Base-by-base conservation (phyloP, 768 basidiomycete species). In the Phlebiopsis gigantea region DNA sequence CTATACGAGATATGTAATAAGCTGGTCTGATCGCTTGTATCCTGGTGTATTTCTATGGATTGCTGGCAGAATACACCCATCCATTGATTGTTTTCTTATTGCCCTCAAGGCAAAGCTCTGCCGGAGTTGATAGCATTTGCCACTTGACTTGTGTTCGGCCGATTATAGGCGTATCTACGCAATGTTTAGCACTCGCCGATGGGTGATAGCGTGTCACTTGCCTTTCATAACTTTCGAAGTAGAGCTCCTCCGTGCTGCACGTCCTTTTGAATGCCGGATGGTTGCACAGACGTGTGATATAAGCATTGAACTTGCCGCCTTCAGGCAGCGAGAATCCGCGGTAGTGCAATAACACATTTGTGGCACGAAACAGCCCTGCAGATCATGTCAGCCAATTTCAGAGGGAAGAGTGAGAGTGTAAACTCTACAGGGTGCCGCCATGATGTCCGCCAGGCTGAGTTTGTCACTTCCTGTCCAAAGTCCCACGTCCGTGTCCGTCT, bases 61-160 rank as follows among this genome's bases (percentile, higher is more conserved):
- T n/a, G n/a, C n/a, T n/a, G n/a, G n/a, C n/a, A n/a, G n/a, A n/a
- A n/a, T n/a, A n/a, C n/a, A n/a, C n/a, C n/a, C n/a, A n/a, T n/a
- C n/a, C n/a, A n/a, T n/a, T n/a, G 4, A n/a, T 44, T 44, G 43
- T 9, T 19, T 25, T 10, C 8, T 44, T 44, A 44, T 22, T 22
- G 43, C 19, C 12, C n/a, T 84, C 72, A 89, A 53, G 88, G 88
- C 28, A 90, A 69, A 0, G 73, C 77, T 50, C 73, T 76, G 21
- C 87, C 87, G 6, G 79, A 68, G 57, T 90, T 90, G 62, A 89
- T 89, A 4, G 88, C 88, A 60, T 81, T 82, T 5, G 87, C 87
- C 10, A 88, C 84, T 62, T 84, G 83, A 62, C 87, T 88, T 4
- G 87, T 88, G 64, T 88, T 85, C 2, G 88, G 85, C 28, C 87